Percentiles rank a stretch among this genome's conserved stretches.
Conservation (phyloP, 805 yeast genomes). For the Wickerhamiella slavikovae region DNA sequence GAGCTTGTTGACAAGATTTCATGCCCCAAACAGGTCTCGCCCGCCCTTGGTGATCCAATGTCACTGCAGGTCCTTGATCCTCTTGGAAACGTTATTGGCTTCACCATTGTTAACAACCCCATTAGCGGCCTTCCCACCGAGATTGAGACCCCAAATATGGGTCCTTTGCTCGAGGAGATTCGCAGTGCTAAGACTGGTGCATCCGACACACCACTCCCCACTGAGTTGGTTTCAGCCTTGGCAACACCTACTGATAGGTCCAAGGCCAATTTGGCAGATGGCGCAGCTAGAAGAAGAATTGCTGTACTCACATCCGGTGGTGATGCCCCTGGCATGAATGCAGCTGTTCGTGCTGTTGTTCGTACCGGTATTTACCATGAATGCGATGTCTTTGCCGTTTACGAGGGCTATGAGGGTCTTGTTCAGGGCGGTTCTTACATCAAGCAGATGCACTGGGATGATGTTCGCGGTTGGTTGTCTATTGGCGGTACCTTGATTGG, state of each 20-base stretch:
- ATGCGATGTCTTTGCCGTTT: conserved; percentile 80
- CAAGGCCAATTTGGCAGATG: conserved; percentile 2
- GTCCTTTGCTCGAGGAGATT: no score
- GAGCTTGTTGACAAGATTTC: conserved; percentile 17
- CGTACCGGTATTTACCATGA: conserved; percentile 73
- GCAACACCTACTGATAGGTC: conserved; percentile 7
- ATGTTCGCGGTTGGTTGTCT: conserved; percentile 82
- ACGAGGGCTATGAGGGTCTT: conserved; percentile 89
- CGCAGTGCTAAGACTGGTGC: conserved; percentile 1
- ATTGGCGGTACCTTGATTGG: conserved; percentile 94
- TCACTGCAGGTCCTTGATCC: conserved; percentile 72
- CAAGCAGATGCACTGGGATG: conserved; percentile 73
- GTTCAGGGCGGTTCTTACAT: conserved; percentile 68
- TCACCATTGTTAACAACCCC: conserved; percentile 23
- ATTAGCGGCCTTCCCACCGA: conserved; percentile 2
- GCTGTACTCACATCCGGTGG: conserved; percentile 99
- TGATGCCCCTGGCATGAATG: conserved; percentile 98
- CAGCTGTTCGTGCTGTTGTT: conserved; percentile 87
- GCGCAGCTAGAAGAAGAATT: conserved; percentile 27
- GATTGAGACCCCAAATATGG: not conserved
- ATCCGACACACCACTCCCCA: conserved; percentile 3
- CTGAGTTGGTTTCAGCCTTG: conserved; percentile 3
- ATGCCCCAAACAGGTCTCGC: conserved; percentile 33
- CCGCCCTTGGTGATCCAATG: conserved; percentile 52
- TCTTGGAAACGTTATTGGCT: conserved; percentile 62